phyloP scores from a whole-genome alignment of 2,329 filamentous ascomycete species.

The Lanzia echinophila region DNA sequence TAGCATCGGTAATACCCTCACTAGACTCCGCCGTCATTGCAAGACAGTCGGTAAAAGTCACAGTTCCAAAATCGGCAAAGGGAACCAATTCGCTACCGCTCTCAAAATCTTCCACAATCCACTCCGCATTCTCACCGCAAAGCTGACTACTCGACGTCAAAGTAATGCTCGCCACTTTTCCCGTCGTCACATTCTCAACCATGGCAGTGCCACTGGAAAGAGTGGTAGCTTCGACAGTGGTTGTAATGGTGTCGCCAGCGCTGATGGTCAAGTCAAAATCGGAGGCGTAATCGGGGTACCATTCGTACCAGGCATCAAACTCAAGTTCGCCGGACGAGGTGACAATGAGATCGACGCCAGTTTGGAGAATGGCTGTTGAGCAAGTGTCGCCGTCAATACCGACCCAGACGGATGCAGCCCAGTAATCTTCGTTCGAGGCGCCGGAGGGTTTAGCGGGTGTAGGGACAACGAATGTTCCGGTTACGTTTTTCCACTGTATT shows the following conservation, averaged over 20 bases:
- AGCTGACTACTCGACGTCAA: conserved; percentile 30
- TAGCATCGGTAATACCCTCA: neutral
- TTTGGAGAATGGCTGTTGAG: neutral
- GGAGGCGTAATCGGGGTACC: conserved; percentile 49
- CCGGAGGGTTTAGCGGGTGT: conserved; percentile 16
- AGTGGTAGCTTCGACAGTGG: conserved; percentile 38
- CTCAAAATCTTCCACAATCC: conserved; percentile 46
- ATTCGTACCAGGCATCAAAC: conserved; percentile 54
- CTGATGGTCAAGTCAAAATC: conserved; percentile 33
- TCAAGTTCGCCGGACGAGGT: conserved; percentile 26
- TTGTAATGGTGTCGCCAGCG: conserved; percentile 19
- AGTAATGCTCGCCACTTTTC: conserved; percentile 36
- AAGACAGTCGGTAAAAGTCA: conserved; percentile 35
- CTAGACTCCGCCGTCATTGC: neutral
- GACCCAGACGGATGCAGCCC: neutral
- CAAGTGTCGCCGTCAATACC: neutral
- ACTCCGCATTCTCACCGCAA: conserved; percentile 41
- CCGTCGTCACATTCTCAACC: conserved; percentile 40
- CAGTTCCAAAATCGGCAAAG: conserved; percentile 39
- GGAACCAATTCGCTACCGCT: conserved; percentile 32
- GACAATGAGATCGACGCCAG: conserved; percentile 37
- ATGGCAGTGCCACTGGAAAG: conserved; percentile 33
- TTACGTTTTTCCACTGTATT: conserved; percentile 30
- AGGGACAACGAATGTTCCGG: conserved; percentile 33
- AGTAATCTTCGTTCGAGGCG: neutral